Percentiles rank a stretch among this genome's conserved stretches.
Evolutionary conservation across 371 early-diverging fungal species (phyloP).

Genomic region (Mucor sp.): DNA sequence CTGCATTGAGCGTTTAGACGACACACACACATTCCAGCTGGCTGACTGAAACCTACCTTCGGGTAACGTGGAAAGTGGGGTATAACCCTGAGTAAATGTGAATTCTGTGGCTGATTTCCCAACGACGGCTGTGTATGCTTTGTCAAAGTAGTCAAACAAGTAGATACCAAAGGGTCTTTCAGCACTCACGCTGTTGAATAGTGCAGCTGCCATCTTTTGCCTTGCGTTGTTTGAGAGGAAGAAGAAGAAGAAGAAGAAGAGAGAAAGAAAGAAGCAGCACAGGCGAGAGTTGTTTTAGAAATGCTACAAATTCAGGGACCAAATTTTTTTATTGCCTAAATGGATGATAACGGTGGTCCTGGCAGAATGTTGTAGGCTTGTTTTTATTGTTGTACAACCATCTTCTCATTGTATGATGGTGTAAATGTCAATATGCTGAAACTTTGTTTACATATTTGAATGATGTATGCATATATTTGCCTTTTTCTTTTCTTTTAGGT

Average conservation of each 20-base stretch:
- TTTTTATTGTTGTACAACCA: background rate
- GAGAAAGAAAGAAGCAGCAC: background rate
- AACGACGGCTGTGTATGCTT: conserved; percentile 38
- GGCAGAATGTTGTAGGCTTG: background rate
- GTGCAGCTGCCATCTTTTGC: conserved; percentile 4
- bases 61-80: conserved; percentile 64
- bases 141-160: conserved; percentile 46
- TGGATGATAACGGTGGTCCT: background rate
- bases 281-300: background rate
- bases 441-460: background rate
- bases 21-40: background rate
- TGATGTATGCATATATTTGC: background rate
- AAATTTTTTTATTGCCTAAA: background rate
- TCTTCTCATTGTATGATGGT: background rate
- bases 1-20: conserved; percentile 15
- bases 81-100: conserved; percentile 59
- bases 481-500: background rate
- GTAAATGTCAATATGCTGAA: background rate
- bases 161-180: conserved; percentile 57
- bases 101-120: conserved; percentile 51
- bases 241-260: background rate
- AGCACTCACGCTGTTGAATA: conserved; percentile 20
- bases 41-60: conserved; percentile 12
- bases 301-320: background rate
- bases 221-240: background rate